These are phyloP conservation scores for Ganoderma lucidum DNA, from an alignment of 1,284 basidiomycete species.

Conservation along the genomic window DNA sequence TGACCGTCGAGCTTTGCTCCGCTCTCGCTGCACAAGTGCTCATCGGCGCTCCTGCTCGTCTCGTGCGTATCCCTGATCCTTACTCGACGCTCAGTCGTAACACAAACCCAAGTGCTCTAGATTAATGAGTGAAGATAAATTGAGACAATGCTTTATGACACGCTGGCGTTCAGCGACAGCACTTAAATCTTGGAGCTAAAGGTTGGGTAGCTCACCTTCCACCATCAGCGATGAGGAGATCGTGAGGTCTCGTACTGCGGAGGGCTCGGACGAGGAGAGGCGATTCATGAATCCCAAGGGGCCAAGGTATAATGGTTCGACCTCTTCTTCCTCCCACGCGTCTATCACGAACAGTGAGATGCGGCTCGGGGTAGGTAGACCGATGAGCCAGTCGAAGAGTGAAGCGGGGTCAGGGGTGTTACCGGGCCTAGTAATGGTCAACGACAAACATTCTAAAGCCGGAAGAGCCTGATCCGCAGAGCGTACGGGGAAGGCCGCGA, in stretches of 20 bases:
- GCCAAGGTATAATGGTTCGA: too few relatives aligned
- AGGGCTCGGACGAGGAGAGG: not conserved
- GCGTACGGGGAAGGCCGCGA: not conserved
- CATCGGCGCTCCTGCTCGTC: too few relatives aligned
- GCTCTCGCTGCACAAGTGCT: too few relatives aligned
- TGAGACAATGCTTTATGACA: too few relatives aligned
- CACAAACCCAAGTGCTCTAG: too few relatives aligned
- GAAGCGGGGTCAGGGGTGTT: too few relatives aligned
- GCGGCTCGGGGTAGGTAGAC: not conserved
- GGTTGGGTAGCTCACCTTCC: not conserved
- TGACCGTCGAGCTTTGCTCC: too few relatives aligned
- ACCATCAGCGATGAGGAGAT: not conserved
- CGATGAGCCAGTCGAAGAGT: not conserved
- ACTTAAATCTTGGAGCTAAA: too few relatives aligned
- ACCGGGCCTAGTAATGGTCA: not conserved
- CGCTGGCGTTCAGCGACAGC: too few relatives aligned
- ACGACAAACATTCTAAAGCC: not conserved
- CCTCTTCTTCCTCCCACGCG: not conserved
- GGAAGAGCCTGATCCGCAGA: not conserved
- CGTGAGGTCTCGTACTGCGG: not conserved
- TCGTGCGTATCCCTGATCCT: too few relatives aligned
- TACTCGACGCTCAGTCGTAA: too few relatives aligned
- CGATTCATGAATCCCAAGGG: not conserved
- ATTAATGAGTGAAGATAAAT: too few relatives aligned
- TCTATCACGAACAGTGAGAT: not conserved